Conservation (phyloP, 371 early-diverging fungal genomes). For the Apophysomyces trapeziformis region DNA sequence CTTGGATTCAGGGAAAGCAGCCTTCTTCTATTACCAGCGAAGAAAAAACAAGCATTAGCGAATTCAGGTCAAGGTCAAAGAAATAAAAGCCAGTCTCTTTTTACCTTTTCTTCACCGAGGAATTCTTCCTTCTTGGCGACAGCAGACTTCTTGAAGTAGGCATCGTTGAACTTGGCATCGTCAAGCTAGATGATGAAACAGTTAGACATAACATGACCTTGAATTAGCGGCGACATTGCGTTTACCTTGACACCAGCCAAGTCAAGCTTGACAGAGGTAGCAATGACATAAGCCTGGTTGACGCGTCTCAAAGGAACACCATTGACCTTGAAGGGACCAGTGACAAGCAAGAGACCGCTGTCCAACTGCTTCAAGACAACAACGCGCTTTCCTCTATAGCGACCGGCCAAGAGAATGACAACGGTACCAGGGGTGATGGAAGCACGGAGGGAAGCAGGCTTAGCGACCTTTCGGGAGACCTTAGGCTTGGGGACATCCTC, state of each 20-base stretch:
- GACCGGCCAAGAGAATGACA: constrained; percentile 95
- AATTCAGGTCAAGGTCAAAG: not conserved
- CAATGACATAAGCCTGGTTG: constrained; percentile 98
- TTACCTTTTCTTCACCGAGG: constrained; percentile 76
- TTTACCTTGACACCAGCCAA: constrained; percentile 74
- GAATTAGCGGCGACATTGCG: not conserved
- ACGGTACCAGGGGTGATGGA: constrained; percentile 98
- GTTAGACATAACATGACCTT: constrained; percentile 1
- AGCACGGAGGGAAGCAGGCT: constrained; percentile 77
- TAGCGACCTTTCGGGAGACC: constrained; percentile 81
- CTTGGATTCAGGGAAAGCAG: constrained; percentile 68
- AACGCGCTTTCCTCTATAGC: constrained; percentile 97
- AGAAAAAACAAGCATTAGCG: not conserved
- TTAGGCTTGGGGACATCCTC: constrained; percentile 83
- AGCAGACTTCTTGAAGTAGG: constrained; percentile 85
- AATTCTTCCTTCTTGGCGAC: constrained; percentile 85
- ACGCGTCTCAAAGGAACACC: constrained; percentile 98
- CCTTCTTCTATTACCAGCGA: constrained; percentile 55
- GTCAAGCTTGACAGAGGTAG: constrained; percentile 97
- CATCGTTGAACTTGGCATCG: constrained; percentile 86
- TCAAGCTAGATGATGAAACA: constrained; percentile 37
- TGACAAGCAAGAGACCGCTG: constrained; percentile 94
- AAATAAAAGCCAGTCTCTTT: not conserved
- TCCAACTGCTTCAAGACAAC: constrained; percentile 97
- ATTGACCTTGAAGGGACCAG: constrained; percentile 98